These are phyloP conservation scores for Cardamine chenopodiifolia DNA, from an alignment of 345 rosid species.

Conservation along the genomic window DNA sequence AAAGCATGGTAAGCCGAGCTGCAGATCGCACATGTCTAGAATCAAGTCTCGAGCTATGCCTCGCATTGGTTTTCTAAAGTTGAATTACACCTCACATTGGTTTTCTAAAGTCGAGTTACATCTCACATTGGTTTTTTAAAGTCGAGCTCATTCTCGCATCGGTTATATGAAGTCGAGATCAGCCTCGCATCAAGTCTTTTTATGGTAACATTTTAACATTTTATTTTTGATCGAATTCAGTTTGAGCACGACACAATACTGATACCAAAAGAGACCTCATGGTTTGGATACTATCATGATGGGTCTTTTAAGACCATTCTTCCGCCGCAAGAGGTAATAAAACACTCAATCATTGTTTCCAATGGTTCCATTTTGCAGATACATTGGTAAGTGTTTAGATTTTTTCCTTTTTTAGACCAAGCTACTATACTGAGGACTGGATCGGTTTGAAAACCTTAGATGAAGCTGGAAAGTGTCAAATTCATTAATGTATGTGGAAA, in stretches of 20 bases:
- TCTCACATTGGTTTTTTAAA: too few relatives aligned
- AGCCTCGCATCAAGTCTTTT: neutral
- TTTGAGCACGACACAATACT: constrained; percentile 77
- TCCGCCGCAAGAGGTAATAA: constrained; percentile 61
- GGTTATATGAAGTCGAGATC: too few relatives aligned
- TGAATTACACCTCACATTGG: too few relatives aligned
- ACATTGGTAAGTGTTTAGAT: neutral
- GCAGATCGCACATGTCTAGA: too few relatives aligned
- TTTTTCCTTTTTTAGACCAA: constrained; percentile 49
- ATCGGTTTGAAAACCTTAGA: constrained; percentile 69
- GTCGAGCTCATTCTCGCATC: too few relatives aligned
- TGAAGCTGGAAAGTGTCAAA: constrained; percentile 71
- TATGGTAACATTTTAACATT: constrained; percentile 15
- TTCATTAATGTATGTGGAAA: constrained; percentile 61
- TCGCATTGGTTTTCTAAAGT: too few relatives aligned
- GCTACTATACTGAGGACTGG: constrained; percentile 70
- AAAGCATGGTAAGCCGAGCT: constrained; percentile 3
- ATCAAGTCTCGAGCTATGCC: too few relatives aligned
- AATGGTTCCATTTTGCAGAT: neutral
- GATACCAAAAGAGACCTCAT: constrained; percentile 82
- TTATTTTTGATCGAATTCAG: constrained; percentile 38
- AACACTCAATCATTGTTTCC: neutral
- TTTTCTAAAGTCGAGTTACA: too few relatives aligned
- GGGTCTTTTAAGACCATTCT: constrained; percentile 60
- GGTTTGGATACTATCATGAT: constrained; percentile 84